Evolutionary conservation across 139 green algal species (phyloP).

Genomic region (Haematococcus lacustris): DNA sequence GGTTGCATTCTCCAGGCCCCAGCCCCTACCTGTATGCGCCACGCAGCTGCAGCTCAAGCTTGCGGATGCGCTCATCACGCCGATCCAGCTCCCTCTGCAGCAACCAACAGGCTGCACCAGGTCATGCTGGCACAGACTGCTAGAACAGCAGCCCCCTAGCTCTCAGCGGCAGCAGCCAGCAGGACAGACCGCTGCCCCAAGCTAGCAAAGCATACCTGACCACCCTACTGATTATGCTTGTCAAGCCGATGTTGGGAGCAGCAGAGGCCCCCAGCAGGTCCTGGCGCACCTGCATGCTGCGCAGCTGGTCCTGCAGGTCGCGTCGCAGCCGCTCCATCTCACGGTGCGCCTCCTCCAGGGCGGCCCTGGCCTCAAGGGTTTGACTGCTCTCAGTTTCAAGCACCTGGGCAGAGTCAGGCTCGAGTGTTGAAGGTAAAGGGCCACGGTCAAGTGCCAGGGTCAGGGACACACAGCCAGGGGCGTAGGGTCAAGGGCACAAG

Average conservation of each 20-base stretch:
- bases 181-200: not conserved
- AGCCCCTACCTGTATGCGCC: slow-evolving; percentile 25
- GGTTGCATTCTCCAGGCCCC: not conserved
- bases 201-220: too few relatives aligned
- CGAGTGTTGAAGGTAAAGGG: too few relatives aligned
- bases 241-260: too few relatives aligned
- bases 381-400: slow-evolving; percentile 32
- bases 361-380: slow-evolving; percentile 33
- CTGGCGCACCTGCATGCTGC: slow-evolving; percentile 21
- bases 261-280: too few relatives aligned
- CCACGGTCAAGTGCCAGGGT: too few relatives aligned
- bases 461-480: too few relatives aligned
- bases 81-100: slow-evolving; percentile 29
- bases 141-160: too few relatives aligned
- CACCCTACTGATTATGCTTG: too few relatives aligned
- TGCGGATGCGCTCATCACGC: slow-evolving; percentile 37
- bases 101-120: slow-evolving; percentile 4
- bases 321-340: slow-evolving; percentile 34
- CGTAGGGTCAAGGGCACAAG: too few relatives aligned
- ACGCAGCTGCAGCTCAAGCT: slow-evolving; percentile 42
- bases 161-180: not conserved
- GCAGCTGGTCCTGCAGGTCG: slow-evolving; percentile 28
- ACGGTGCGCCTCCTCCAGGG: slow-evolving; percentile 29
- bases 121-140: too few relatives aligned
- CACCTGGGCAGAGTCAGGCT: slow-evolving; percentile 17